phyloP scores from a whole-genome alignment of 2,329 filamentous ascomycete genomes.

The Daldinia sp. region DNA sequence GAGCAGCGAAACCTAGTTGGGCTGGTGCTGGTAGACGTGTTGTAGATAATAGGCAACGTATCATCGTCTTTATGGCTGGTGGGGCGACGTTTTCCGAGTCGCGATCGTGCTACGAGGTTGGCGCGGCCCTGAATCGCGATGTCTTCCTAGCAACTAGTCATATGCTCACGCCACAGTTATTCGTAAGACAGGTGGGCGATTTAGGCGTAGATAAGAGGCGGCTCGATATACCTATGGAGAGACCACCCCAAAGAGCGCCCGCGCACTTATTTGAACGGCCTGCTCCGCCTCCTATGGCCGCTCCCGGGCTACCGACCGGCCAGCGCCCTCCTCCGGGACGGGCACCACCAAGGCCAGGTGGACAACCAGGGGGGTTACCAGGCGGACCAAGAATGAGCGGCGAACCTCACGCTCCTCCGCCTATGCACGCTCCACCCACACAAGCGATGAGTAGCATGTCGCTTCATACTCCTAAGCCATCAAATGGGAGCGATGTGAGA shows the following conservation, averaged over 20 bases:
- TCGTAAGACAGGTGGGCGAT: conserved; percentile 82
- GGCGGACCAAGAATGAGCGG: conserved; percentile 45
- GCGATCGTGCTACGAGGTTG: conserved; percentile 87
- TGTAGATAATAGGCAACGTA: conserved; percentile 84
- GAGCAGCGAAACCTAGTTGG: conserved; percentile 94
- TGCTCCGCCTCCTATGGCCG: conserved; percentile 55
- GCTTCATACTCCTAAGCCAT: conserved; percentile 46
- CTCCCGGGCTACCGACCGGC: conserved; percentile 40
- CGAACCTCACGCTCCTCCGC: conserved; percentile 52
- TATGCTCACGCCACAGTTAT: conserved; percentile 87
- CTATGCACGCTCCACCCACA: conserved; percentile 58
- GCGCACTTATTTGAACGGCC: conserved; percentile 83
- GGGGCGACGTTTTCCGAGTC: conserved; percentile 94
- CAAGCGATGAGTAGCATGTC: conserved; percentile 65
- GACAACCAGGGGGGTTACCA: conserved; percentile 49
- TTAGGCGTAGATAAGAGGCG: conserved; percentile 77
- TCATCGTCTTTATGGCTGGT: conserved; percentile 94
- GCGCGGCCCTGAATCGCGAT: conserved; percentile 76
- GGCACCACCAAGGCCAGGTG: conserved; percentile 43
- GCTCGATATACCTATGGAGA: conserved; percentile 82
- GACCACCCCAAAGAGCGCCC: conserved; percentile 82
- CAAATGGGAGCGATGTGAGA: conserved; percentile 37
- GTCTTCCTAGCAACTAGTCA: conserved; percentile 90
- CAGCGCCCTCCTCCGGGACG: conserved; percentile 43
- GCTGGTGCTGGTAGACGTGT: conserved; percentile 79